These are phyloP conservation scores for Agapanthus africanus DNA, from an alignment of 106 monocot species.

Conservation along the genomic window DNA sequence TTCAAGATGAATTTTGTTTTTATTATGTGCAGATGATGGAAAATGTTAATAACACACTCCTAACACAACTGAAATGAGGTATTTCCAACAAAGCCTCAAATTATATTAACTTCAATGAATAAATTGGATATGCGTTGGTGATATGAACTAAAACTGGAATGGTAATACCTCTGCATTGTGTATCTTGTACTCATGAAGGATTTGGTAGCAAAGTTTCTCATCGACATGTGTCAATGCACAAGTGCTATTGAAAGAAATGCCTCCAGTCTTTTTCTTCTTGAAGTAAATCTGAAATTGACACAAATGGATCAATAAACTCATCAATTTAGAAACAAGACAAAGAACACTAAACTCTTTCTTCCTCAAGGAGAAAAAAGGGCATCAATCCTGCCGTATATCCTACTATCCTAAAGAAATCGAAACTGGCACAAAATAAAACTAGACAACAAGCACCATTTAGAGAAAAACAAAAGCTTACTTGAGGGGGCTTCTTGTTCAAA, in stretches of 20 bases:
- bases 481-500: slow-evolving; percentile 94
- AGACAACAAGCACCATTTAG: slow-evolving; percentile 10
- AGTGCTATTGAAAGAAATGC: slow-evolving; percentile 97
- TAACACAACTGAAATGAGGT: too few relatives aligned
- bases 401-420: neutral
- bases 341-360: neutral
- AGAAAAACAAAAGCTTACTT: slow-evolving; percentile 36
- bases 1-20: too few relatives aligned
- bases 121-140: neutral
- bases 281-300: slow-evolving; percentile 83
- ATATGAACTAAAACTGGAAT: neutral
- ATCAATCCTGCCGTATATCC: neutral
- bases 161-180: slow-evolving; percentile 94
- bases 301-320: neutral
- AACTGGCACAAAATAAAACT: neutral
- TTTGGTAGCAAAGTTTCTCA: slow-evolving; percentile 99
- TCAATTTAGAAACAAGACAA: neutral
- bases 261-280: slow-evolving; percentile 98
- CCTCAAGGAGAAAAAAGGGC: neutral
- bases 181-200: slow-evolving; percentile 98
- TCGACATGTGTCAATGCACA: slow-evolving; percentile 83
- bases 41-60: too few relatives aligned
- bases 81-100: neutral
- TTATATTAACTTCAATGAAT: neutral
- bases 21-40: too few relatives aligned